phyloP scores from a whole-genome alignment of 805 yeast species.

The Lipomyces spencermartinsiae region DNA sequence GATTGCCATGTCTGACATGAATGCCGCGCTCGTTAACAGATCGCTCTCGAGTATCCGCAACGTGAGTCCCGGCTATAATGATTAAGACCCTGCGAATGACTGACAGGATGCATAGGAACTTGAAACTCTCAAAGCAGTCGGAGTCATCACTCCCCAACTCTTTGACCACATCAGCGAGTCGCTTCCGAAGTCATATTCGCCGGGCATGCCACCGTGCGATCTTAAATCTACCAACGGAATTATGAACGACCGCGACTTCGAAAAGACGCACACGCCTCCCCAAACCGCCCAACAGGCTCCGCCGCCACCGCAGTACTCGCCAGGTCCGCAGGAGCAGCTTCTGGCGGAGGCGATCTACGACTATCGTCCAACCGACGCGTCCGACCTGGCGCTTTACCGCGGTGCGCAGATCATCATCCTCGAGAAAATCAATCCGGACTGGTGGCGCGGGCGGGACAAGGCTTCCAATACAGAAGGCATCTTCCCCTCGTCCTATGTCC shows the following conservation, averaged over 20 bases:
- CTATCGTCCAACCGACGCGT: conserved; percentile 74
- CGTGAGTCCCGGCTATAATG: conserved; percentile 40
- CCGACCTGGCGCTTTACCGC: conserved; percentile 66
- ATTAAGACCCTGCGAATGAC: background rate
- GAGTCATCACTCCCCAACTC: conserved; percentile 66
- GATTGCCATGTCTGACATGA: conserved; percentile 32
- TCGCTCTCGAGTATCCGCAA: conserved; percentile 75
- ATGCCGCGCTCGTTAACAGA: conserved; percentile 59
- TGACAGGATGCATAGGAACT: conserved; percentile 56
- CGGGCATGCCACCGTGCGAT: conserved; percentile 40
- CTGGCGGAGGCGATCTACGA: conserved; percentile 72
- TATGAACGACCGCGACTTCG: conserved; percentile 10
- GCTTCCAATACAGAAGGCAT: conserved; percentile 67
- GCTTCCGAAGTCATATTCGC: conserved; percentile 57
- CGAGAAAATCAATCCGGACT: conserved; percentile 79
- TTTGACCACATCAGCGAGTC: conserved; percentile 56
- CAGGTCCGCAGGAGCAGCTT: conserved; percentile 40
- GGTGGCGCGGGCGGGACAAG: conserved; percentile 80
- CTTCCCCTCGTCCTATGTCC: conserved; percentile 89
- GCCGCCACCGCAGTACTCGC: conserved; percentile 38
- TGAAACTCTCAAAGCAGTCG: conserved; percentile 77
- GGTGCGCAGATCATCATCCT: conserved; percentile 75
- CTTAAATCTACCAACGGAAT: conserved; percentile 13
- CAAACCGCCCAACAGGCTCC: conserved; percentile 23
- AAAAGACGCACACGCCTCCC: conserved; percentile 10